Evolutionary conservation across 129 eudicot genomes (phyloP).

Genomic region (Escallonia herrerae): DNA sequence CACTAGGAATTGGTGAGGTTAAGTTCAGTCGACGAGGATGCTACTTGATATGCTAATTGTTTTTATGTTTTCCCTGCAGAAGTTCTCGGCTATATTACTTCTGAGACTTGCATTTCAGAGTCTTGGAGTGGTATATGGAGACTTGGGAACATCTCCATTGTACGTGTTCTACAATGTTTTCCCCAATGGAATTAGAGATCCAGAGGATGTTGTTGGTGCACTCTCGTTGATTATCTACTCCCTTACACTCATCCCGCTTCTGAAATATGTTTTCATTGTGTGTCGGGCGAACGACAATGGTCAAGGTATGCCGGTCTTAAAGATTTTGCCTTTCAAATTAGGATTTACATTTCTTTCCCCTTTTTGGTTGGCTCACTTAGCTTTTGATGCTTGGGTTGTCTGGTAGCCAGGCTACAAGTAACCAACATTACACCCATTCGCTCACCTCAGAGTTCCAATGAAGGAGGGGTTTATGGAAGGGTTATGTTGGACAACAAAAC

Average conservation of each 20-base stretch:
- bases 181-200: conserved; percentile 54
- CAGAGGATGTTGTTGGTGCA: conserved; percentile 88
- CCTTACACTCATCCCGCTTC: conserved; percentile 81
- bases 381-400: too few species aligned
- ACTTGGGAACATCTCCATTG: conserved; percentile 95
- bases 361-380: too few species aligned
- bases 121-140: conserved; percentile 97
- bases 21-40: not conserved
- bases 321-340: not conserved
- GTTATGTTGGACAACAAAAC: too few species aligned
- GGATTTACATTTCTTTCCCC: not conserved
- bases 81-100: conserved; percentile 66
- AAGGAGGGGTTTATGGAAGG: too few species aligned
- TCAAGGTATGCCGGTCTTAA: conserved; percentile 54
- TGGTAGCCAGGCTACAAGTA: too few species aligned
- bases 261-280: conserved; percentile 95
- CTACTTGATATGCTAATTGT: conserved; percentile 3
- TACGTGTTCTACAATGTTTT: conserved; percentile 93
- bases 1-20: not conserved
- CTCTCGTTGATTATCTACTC: conserved; percentile 95
- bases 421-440: too few species aligned
- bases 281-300: conserved; percentile 96
- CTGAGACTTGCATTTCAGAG: conserved; percentile 84
- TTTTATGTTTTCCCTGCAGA: conserved; percentile 38
- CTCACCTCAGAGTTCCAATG: too few species aligned